Evolutionary conservation across 176 grass and related monocot species (phyloP).

Genomic region (Carex pumila): DNA sequence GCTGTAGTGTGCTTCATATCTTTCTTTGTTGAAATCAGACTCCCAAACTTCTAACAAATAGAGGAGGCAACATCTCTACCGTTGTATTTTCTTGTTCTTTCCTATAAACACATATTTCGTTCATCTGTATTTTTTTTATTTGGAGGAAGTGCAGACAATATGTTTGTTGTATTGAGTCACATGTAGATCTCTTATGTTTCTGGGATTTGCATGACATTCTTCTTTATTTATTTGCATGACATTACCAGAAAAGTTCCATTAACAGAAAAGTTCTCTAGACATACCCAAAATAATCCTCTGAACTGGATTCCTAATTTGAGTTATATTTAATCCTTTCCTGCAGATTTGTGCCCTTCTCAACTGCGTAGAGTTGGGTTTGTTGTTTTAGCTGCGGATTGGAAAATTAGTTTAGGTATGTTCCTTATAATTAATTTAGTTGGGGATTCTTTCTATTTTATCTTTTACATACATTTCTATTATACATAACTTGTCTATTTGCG

Average conservation of each 20-base stretch:
- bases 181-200: neutral
- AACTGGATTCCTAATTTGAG: neutral
- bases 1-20: neutral
- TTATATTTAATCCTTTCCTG: neutral
- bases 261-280: too few species aligned
- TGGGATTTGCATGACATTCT: neutral
- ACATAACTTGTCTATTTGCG: too few species aligned
- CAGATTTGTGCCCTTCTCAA: neutral
- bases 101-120: neutral
- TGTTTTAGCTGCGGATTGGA: neutral
- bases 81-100: slow-evolving; percentile 25
- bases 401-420: neutral
- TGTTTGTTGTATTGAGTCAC: neutral
- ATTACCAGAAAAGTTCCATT: too few species aligned
- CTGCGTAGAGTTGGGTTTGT: neutral
- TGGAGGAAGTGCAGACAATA: neutral
- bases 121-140: neutral
- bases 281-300: too few species aligned
- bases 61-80: neutral
- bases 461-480: too few species aligned
- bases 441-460: neutral
- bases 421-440: neutral
- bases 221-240: too few species aligned
- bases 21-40: neutral
- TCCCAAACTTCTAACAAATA: neutral